These are phyloP conservation scores for Friedmanniomyces simplex DNA, from an alignment of 495 filamentous ascomycete genomes.

Conservation along the genomic window DNA sequence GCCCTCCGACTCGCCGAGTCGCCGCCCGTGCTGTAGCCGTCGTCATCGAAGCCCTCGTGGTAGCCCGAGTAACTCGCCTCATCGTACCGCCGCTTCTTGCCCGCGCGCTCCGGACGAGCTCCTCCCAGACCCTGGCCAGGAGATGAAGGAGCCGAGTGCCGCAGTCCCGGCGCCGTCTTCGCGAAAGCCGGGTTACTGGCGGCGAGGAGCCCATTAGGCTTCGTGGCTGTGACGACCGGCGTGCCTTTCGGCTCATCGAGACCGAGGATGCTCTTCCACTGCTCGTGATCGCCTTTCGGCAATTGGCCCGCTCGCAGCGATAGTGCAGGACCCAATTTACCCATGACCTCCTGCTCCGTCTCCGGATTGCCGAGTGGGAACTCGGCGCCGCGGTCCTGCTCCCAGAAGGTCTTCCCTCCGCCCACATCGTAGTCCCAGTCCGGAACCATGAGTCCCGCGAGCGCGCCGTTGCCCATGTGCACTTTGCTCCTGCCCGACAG, in stretches of 20 bases:
- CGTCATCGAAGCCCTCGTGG: constrained; percentile 53
- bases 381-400: constrained; percentile 57
- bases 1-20: constrained; percentile 3
- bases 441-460: constrained; percentile 49
- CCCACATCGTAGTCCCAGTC: constrained; percentile 52
- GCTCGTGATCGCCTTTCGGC: constrained; percentile 39
- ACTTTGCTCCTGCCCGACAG: constrained; percentile 55
- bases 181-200: not conserved
- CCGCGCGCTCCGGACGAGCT: constrained; percentile 44
- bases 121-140: not conserved
- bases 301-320: constrained; percentile 46
- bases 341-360: constrained; percentile 42
- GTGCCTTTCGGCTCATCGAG: constrained; percentile 37
- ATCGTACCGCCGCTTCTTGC: constrained; percentile 58
- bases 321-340: constrained; percentile 36
- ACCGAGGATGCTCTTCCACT: constrained; percentile 50
- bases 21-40: constrained; percentile 33
- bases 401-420: constrained; percentile 59
- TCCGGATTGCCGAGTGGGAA: constrained; percentile 52
- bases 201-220: constrained; percentile 23
- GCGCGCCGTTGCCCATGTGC: constrained; percentile 3
- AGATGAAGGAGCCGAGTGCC: constrained; percentile 8
- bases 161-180: constrained; percentile 4
- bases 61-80: constrained; percentile 61
- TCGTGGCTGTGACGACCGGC: constrained; percentile 13